A percentile compares a stretch with the other conserved stretches of the same genome.
Conservation (phyloP, 1,139 yeast species). For the Geotrichum aggregatum region DNA sequence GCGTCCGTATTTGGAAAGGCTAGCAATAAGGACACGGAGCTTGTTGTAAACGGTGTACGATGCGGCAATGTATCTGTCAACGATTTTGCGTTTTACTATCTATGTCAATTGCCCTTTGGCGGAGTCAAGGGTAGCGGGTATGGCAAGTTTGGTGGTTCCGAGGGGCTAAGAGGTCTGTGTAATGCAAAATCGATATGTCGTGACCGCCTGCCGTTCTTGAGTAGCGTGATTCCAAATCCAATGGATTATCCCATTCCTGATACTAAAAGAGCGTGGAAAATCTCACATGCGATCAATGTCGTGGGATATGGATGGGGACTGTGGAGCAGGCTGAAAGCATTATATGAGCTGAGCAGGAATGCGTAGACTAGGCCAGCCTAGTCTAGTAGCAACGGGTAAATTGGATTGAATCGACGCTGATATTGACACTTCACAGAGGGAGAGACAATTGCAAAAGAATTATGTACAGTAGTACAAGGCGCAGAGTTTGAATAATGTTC, state of each 20-base stretch:
- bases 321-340: constrained; percentile 61
- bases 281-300: constrained; percentile 72
- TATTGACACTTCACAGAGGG: too few species aligned
- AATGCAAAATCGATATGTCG: constrained; percentile 78
- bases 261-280: constrained; percentile 79
- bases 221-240: constrained; percentile 79
- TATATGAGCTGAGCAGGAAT: constrained; percentile 41
- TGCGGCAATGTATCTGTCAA: constrained; percentile 94
- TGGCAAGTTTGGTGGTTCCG: constrained; percentile 96
- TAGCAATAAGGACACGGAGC: constrained; percentile 50
- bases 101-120: constrained; percentile 95
- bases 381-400: too few species aligned
- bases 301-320: constrained; percentile 75
- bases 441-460: too few species aligned
- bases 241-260: constrained; percentile 86
- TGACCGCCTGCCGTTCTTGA: constrained; percentile 70
- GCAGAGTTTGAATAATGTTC: too few species aligned
- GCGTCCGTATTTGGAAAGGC: constrained; percentile 74
- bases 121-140: constrained; percentile 90
- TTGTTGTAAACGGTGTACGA: constrained; percentile 58
- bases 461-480: too few species aligned
- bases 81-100: constrained; percentile 93
- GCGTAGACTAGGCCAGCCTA: too few species aligned
- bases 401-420: too few species aligned
- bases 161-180: constrained; percentile 87